Percentiles rank a stretch among this genome's conserved stretches.
Conservation (phyloP, 2,329 filamentous ascomycete species). For the Aspergillus sergii region DNA sequence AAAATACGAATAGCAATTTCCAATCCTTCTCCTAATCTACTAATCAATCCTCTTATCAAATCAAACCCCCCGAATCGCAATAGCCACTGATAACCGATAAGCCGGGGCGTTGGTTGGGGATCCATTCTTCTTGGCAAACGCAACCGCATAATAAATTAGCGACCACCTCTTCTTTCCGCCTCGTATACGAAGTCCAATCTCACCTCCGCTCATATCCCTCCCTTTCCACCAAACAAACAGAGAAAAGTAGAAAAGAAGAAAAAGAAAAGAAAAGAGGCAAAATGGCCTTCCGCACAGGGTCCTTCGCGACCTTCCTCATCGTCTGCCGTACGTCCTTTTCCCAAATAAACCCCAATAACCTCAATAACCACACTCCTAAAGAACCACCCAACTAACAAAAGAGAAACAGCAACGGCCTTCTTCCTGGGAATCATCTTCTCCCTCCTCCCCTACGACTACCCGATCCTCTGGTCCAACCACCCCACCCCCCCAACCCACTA, state of each 20-base stretch:
- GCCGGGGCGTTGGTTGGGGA: neutral
- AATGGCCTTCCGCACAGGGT: conserved; percentile 51
- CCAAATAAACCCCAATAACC: conserved; percentile 40
- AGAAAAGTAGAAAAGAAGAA: neutral
- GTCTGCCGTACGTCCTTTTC: conserved; percentile 70
- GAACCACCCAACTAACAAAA: conserved; percentile 11
- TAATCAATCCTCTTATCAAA: too few species aligned
- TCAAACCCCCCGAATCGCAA: too few species aligned
- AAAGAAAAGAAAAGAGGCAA: neutral
- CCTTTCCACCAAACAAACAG: neutral
- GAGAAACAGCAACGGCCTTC: conserved; percentile 76
- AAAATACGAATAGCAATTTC: too few species aligned
- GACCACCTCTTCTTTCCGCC: neutral
- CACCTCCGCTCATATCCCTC: neutral
- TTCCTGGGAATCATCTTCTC: conserved; percentile 98
- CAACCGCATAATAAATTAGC: neutral
- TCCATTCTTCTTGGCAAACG: neutral
- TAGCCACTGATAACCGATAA: neutral
- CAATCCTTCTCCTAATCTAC: too few species aligned
- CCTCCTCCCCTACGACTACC: conserved; percentile 81
- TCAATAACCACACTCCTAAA: neutral
- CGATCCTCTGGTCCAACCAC: conserved; percentile 49
- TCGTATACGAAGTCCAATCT: neutral
- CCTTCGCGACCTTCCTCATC: conserved; percentile 96
- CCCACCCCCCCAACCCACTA: conserved; percentile 64